phyloP scores from a whole-genome alignment of 1,284 basidiomycete genomes.

The Malassezia psittaci region DNA sequence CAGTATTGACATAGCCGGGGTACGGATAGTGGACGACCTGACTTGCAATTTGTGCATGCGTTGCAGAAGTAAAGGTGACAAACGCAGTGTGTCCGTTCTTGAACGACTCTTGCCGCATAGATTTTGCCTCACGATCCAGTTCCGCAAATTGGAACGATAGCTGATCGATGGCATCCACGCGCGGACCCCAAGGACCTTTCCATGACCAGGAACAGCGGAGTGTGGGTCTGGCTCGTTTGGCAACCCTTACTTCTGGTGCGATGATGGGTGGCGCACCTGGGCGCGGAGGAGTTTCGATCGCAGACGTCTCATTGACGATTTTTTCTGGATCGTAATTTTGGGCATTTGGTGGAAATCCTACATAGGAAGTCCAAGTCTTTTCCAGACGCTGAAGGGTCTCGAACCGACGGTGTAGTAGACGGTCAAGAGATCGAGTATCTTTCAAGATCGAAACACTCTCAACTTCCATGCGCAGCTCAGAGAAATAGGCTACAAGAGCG shows the following conservation, averaged over 20 bases:
- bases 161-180: conserved; percentile 36
- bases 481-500: conserved; percentile 83
- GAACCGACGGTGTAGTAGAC: conserved; percentile 66
- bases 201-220: conserved; percentile 11
- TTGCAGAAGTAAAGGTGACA: conserved; percentile 93
- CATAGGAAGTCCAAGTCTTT: conserved; percentile 69
- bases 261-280: conserved; percentile 7
- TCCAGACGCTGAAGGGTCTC: conserved; percentile 68
- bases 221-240: conserved; percentile 20
- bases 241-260: not conserved
- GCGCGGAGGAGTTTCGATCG: not conserved
- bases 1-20: conserved; percentile 30
- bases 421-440: conserved; percentile 65
- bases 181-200: conserved; percentile 19
- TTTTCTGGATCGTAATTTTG: conserved; percentile 59
- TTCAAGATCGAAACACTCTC: conserved; percentile 82
- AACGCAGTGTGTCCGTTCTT: conserved; percentile 67
- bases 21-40: conserved; percentile 64
- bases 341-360: conserved; percentile 78
- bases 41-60: conserved; percentile 79
- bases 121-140: conserved; percentile 29
- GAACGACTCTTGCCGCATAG: conserved; percentile 24
- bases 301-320: conserved; percentile 23
- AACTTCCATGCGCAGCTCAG: conserved; percentile 55
- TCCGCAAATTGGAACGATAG: conserved; percentile 29